These are phyloP conservation scores for Austropuccinia psidii DNA, from an alignment of 1,284 basidiomycete species.

Conservation along the genomic window DNA sequence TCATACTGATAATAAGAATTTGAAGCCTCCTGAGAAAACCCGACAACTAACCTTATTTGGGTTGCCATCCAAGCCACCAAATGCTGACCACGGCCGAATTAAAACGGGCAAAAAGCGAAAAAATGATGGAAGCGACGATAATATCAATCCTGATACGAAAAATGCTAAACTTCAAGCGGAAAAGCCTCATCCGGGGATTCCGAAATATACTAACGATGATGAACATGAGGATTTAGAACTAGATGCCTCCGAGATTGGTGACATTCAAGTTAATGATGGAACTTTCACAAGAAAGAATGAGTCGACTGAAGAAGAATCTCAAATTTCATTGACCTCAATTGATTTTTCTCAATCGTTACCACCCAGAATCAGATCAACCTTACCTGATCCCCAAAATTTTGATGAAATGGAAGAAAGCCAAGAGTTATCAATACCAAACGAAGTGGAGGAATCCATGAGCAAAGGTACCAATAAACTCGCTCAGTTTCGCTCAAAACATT, in stretches of 20 bases:
- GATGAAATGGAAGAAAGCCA: no score
- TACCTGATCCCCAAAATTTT: background rate
- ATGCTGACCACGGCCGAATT: background rate
- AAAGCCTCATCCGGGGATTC: background rate
- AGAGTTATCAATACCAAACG: no score
- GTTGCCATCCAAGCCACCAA: background rate
- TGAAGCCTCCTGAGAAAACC: background rate
- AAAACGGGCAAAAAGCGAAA: conserved; percentile 4
- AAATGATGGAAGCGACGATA: background rate
- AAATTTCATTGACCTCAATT: conserved; percentile 5
- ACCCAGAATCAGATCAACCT: conserved; percentile 6
- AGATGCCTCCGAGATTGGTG: background rate
- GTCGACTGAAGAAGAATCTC: background rate
- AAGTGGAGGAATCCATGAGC: no score
- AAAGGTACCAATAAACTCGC: background rate
- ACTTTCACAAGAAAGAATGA: background rate
- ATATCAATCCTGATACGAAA: background rate
- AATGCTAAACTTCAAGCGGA: background rate
- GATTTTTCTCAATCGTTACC: conserved; percentile 22
- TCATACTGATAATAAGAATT: background rate
- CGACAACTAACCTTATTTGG: conserved; percentile 19
- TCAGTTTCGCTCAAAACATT: background rate
- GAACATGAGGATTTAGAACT: no score
- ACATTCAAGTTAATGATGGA: background rate
- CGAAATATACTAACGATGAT: no score